Evolutionary conservation across 768 basidiomycete genomes (phyloP), one percentile per base, ranked within the genome.

Genomic region (Roridomyces roridus): DNA sequence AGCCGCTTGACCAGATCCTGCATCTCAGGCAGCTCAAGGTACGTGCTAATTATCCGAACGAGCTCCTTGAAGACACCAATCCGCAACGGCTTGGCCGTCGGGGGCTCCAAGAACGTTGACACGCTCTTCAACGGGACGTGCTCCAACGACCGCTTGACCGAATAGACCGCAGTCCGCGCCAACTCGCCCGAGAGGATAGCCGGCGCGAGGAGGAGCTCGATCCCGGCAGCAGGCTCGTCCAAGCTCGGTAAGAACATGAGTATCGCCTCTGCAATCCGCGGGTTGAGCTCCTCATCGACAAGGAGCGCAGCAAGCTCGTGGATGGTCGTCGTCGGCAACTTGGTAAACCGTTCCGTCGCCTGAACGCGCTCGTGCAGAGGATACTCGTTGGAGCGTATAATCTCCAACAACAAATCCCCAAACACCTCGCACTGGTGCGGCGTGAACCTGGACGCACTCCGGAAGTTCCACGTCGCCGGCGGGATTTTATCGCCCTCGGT

Each of bases 221-320:
- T 64, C 41, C 62, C 62, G 45, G 62, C 59, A 26, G 62, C 62
- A 24, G 62, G 62, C 40, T 64, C 62, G 51, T 64, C 62, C 42
- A 64, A 49, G 44, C 46, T 55, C 40, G 62, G 62, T 55, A 64
- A 29, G 62, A 64, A 64, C 62, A 64, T 64, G 21, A 64, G 55
- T n/a, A 64, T 64, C 18, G 62, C 62, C 50, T 64, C 62, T 24
- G 50, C 46, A 34, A 64, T 50, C 36, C 62, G 53, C n/a, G 59
- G 62, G 50, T 57, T 64, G 37, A 60, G 49, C 37, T 57, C 39
- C 9, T 56, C 35, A 35, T 64, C 55, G 29, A 49, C 56, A 3
- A 64, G 46, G 29, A 64, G 55, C 50, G 44, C 36, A 23, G 62
- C 62, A 25, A 64, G 55, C 55, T 64, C 62, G 48, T 60, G 59